Conservation (phyloP, 2,329 filamentous ascomycete species). For the Penicillium sp. region DNA sequence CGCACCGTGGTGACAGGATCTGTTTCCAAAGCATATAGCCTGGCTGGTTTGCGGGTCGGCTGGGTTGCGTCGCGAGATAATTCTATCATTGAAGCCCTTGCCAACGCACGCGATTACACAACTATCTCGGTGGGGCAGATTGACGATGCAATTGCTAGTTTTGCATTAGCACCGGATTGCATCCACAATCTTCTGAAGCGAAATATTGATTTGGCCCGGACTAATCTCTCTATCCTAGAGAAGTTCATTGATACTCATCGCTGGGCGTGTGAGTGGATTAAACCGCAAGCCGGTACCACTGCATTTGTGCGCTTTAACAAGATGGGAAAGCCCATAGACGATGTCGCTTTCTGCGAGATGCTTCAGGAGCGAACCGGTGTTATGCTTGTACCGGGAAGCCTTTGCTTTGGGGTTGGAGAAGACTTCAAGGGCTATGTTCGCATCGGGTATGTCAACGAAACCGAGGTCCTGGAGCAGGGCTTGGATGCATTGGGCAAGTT, state of each 20-base stretch:
- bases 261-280: slow-evolving; percentile 59
- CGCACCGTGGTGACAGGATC: slow-evolving; percentile 67
- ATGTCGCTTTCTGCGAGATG: slow-evolving; percentile 61
- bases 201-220: slow-evolving; percentile 59
- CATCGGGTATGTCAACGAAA: slow-evolving; percentile 66
- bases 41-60: slow-evolving; percentile 72
- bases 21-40: slow-evolving; percentile 74
- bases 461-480: slow-evolving; percentile 58
- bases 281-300: slow-evolving; percentile 69
- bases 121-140: slow-evolving; percentile 77
- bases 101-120: slow-evolving; percentile 66
- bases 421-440: slow-evolving; percentile 69
- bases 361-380: slow-evolving; percentile 62
- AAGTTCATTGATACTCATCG: slow-evolving; percentile 58
- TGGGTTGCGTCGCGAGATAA: slow-evolving; percentile 66
- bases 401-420: slow-evolving; percentile 58
- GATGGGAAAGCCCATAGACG: slow-evolving; percentile 57
- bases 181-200: slow-evolving; percentile 55
- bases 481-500: slow-evolving; percentile 50
- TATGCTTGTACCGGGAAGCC: slow-evolving; percentile 63
- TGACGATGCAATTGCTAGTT: slow-evolving; percentile 69
- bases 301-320: slow-evolving; percentile 63
- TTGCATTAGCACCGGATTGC: slow-evolving; percentile 58
- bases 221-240: slow-evolving; percentile 59
- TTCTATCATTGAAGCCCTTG: slow-evolving; percentile 55